Base-by-base conservation (phyloP, 768 basidiomycete genomes). In the Cubamyces sp. region DNA sequence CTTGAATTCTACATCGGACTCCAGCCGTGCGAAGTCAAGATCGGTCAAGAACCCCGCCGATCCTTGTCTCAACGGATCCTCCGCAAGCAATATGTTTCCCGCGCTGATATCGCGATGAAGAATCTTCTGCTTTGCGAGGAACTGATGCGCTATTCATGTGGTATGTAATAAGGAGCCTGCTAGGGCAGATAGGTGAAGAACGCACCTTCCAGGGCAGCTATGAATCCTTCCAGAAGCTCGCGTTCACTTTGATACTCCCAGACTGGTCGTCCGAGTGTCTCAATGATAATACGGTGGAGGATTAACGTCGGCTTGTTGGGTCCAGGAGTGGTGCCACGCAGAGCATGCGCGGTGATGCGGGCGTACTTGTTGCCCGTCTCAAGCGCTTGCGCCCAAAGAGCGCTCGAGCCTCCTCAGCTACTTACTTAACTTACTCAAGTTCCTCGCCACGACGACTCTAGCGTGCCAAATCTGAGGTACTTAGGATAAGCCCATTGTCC, bases 31-130 rank as follows among this genome's bases (percentile, higher is more conserved):
- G 61, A 65, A 69, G 26, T 77, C 74, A 3, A 76, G 54, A 53
- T 75, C 76, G n/a, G 66, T 75, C 49, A 76, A 19, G 42, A 73
- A 76, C 1, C 74, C 75, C 39, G 61, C 47, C 6, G 18, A 2
- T 45, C 62, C 45, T 57, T 55, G 18, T 56, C 60, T 14, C 18
- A 43, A 21, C 23, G 54, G 2, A 64, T 64, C 40, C 11, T 14
- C 37, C 23, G 57, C n/a, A 3, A 77, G 71, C 18, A 77, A 69
- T 6, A 78, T 66, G 48, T 76, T 76, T 14, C 75, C 74, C 28
- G 70, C 69, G 60, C 74, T 77, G 51, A 77, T 62, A 48, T 77
- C 73, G 4, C 74, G 65, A 42, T 76, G 75, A 2, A 76, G 52
- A 42, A 78, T 68, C 0, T 69, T 70, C 9, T 69, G 64, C 28